Percentiles rank a stretch among this genome's conserved stretches.
phyloP scores from a whole-genome alignment of 2,329 filamentous ascomycete genomes.

The Talaromyces sp. region DNA sequence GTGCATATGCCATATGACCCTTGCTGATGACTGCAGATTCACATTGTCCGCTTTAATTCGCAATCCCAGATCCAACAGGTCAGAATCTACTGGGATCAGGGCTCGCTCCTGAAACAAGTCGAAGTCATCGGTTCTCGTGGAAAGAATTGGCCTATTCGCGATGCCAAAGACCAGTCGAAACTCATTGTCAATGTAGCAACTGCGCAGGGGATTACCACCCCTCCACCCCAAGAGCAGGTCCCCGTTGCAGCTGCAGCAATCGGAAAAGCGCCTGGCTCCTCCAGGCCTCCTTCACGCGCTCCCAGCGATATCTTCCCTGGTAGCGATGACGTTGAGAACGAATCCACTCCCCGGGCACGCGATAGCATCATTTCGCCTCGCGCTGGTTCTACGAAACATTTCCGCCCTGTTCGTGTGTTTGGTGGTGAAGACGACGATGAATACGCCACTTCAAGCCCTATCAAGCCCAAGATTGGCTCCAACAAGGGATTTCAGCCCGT shows the following conservation, averaged over 20 bases:
- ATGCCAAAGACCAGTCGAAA: conserved; percentile 77
- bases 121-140: conserved; percentile 88
- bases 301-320: conserved; percentile 66
- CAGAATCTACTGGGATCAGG: conserved; percentile 93
- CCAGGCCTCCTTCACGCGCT: conserved; percentile 66
- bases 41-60: conserved; percentile 80
- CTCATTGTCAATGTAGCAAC: conserved; percentile 59
- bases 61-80: conserved; percentile 79
- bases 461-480: conserved; percentile 48
- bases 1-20: not conserved
- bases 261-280: conserved; percentile 47
- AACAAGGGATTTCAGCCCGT: conserved; percentile 52
- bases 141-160: conserved; percentile 91
- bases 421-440: conserved; percentile 22
- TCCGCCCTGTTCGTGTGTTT: conserved; percentile 16
- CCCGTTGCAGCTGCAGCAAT: conserved; percentile 8
- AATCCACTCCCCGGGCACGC: conserved; percentile 22
- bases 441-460: conserved; percentile 30
- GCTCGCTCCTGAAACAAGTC: conserved; percentile 83
- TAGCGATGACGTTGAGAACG: conserved; percentile 36
- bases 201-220: conserved; percentile 26
- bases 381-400: conserved; percentile 20
- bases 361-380: conserved; percentile 19
- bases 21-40: conserved; percentile 55
- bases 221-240: conserved; percentile 8